phyloP scores from a whole-genome alignment of 352 stramenopile species.

The Phytophthora cactorum region DNA sequence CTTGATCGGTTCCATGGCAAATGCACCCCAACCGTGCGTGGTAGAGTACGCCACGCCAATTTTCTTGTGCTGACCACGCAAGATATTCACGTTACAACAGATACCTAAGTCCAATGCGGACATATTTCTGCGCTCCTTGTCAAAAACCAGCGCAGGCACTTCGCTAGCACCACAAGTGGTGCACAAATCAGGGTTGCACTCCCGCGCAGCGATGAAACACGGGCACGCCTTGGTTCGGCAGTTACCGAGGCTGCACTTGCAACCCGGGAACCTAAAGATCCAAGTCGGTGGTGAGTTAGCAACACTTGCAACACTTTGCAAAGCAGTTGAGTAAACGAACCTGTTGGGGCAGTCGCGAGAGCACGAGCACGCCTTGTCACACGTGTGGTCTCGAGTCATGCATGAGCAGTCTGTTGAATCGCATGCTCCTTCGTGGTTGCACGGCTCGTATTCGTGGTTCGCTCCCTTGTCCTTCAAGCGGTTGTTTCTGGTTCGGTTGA shows the following conservation, averaged over 20 bases:
- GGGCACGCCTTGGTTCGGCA: constrained; percentile 69
- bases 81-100: constrained; percentile 75
- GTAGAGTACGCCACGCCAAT: constrained; percentile 63
- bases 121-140: constrained; percentile 44
- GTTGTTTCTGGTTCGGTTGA: constrained; percentile 73
- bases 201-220: constrained; percentile 62
- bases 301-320: not conserved
- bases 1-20: constrained; percentile 67
- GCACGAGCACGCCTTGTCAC: constrained; percentile 85
- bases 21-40: constrained; percentile 71
- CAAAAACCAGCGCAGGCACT: constrained; percentile 48
- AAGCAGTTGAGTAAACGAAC: constrained; percentile 27
- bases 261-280: constrained; percentile 51
- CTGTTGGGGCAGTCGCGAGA: constrained; percentile 77
- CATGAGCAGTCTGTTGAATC: constrained; percentile 66
- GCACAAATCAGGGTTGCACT: constrained; percentile 69
- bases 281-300: constrained; percentile 5
- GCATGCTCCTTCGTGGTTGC: constrained; percentile 76
- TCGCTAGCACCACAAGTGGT: constrained; percentile 67
- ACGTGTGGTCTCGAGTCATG: constrained; percentile 80
- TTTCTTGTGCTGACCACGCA: constrained; percentile 65
- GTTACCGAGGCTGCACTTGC: constrained; percentile 59
- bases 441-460: constrained; percentile 84
- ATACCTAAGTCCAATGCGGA: constrained; percentile 59
- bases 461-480: constrained; percentile 60